phyloP scores from a whole-genome alignment of 2,329 filamentous ascomycete species.

The Hortaea sp. region DNA sequence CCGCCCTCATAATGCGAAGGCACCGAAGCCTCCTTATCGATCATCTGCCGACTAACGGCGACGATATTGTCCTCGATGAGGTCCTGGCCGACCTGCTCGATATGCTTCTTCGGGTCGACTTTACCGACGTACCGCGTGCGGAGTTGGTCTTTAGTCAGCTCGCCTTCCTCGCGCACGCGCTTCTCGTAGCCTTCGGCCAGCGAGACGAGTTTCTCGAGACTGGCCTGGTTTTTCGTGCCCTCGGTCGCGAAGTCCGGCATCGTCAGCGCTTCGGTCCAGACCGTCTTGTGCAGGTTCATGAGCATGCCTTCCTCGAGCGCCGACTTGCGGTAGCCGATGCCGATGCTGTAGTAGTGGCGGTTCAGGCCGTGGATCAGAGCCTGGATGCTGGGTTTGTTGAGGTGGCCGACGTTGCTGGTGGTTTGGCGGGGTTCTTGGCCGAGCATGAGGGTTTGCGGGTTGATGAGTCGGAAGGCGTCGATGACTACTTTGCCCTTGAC shows the following conservation, averaged over 20 bases:
- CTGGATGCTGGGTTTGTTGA: slow-evolving; percentile 99
- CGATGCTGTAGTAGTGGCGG: slow-evolving; percentile 98
- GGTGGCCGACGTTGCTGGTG: slow-evolving; percentile 91
- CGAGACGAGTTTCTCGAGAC: slow-evolving; percentile 75
- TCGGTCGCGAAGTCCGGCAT: slow-evolving; percentile 94
- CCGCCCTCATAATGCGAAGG: slow-evolving; percentile 37
- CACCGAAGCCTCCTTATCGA: slow-evolving; percentile 95
- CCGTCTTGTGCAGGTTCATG: slow-evolving; percentile 99
- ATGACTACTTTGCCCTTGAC: slow-evolving; percentile 99
- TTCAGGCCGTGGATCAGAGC: slow-evolving; percentile 96
- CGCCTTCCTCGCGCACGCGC: slow-evolving; percentile 96
- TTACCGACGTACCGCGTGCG: slow-evolving; percentile 99
- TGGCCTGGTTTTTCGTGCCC: slow-evolving; percentile 74
- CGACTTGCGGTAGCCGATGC: slow-evolving; percentile 95
- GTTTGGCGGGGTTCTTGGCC: slow-evolving; percentile 96
- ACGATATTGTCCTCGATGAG: slow-evolving; percentile 99
- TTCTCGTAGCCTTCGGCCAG: slow-evolving; percentile 96
- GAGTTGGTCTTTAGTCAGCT: slow-evolving; percentile 90
- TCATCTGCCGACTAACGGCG: slow-evolving; percentile 96
- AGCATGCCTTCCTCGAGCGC: slow-evolving; percentile 97
- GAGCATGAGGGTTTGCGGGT: slow-evolving; percentile 94
- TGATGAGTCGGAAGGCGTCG: slow-evolving; percentile 96
- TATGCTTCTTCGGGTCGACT: slow-evolving; percentile 97
- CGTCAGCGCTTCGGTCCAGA: slow-evolving; percentile 94
- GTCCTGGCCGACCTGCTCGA: slow-evolving; percentile 91